Evolutionary conservation across 1,139 yeast species (phyloP), one percentile per base, ranked within the genome.

Genomic region (Geotrichum macrosporum): DNA sequence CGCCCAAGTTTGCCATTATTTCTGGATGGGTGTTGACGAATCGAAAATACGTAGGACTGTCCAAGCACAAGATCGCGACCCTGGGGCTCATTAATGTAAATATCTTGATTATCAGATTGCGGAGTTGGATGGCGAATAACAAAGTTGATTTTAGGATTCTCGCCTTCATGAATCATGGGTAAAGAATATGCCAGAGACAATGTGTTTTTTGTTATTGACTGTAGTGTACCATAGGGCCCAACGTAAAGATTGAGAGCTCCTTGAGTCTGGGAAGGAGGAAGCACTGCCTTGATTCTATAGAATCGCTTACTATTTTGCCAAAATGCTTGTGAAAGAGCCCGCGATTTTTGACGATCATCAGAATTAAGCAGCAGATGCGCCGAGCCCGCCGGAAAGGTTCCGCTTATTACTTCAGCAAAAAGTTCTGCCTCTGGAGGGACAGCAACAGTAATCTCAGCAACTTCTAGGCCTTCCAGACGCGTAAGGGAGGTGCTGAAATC

Each of bases 1-100:
- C 30, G 15, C 4, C 34, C 38, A 16, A 19, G 29, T 32, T 27
- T 24, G 15, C n/a, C 6, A 10, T 6, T 16, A 24, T 65, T 68
- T 10, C 36, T 30, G n/a, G 41, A 35, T 9, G 39, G 24, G 16
- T 47, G 50, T 19, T 47, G 50, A 13, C 37, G 44, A 20, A 50
- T 44, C 4, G 47, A 38, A 62, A 88, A 87, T 48, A 70, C 75
- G 57, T 85, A 85, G 10, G 78, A 73, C 53, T 77, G 78, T 31
- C 77, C 78, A 31, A 68, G 70, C 13, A 75, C 67, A 43, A 92
- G 67, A 52, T 75, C 73, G 53, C 74, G 77, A 51, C 84, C 77
- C 63, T 89, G 97, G 1, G 98, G 98, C 56, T 83, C 85, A 50
- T 77, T 75, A 48, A 92, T 77, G 63, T 89, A 92, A 43, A 88